These are phyloP conservation scores for Fragilaria crotonensis DNA, from an alignment of 108 stramenopile genomes.

Conservation along the genomic window DNA sequence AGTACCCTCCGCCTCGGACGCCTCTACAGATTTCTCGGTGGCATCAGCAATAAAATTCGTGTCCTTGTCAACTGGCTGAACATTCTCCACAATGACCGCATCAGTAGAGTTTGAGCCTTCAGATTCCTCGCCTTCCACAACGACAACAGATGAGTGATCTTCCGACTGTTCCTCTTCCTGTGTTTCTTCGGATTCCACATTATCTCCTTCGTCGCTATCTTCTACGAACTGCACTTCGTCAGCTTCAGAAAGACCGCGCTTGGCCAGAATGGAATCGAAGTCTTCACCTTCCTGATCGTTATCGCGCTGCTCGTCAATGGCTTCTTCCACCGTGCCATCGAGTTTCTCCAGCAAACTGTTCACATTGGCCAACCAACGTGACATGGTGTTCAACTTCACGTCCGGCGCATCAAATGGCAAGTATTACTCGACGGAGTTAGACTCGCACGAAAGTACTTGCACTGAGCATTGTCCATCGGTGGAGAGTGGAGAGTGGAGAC, in stretches of 20 bases:
- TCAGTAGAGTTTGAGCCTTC: slow-evolving; percentile 4
- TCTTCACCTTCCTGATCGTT: slow-evolving; percentile 7
- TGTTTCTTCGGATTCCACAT: background rate
- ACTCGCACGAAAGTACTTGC: too few relatives aligned
- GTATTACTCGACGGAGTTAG: too few relatives aligned
- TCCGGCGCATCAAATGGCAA: too few relatives aligned
- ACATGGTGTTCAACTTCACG: slow-evolving; percentile 34
- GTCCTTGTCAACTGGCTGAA: background rate
- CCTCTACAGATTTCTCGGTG: background rate
- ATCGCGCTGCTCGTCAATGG: slow-evolving; percentile 7
- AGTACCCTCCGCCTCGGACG: background rate
- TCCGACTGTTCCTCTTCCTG: too few relatives aligned
- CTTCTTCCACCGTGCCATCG: slow-evolving; percentile 53
- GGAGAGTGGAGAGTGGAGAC: too few relatives aligned
- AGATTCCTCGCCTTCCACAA: slow-evolving; percentile 12
- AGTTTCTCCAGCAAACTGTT: slow-evolving; percentile 74
- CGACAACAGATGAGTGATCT: too few relatives aligned
- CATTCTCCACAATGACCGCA: slow-evolving; percentile 4
- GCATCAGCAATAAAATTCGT: background rate
- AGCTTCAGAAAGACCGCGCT: slow-evolving; percentile 28
- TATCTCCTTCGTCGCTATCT: background rate
- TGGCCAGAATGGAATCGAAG: slow-evolving; percentile 36
- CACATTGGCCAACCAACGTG: slow-evolving; percentile 72
- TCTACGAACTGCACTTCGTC: too few relatives aligned
- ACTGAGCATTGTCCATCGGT: too few relatives aligned